Percentiles rank a stretch among this genome's conserved stretches.
phyloP scores from a whole-genome alignment of 169 alveolate species.

The Babesia bigemina region DNA sequence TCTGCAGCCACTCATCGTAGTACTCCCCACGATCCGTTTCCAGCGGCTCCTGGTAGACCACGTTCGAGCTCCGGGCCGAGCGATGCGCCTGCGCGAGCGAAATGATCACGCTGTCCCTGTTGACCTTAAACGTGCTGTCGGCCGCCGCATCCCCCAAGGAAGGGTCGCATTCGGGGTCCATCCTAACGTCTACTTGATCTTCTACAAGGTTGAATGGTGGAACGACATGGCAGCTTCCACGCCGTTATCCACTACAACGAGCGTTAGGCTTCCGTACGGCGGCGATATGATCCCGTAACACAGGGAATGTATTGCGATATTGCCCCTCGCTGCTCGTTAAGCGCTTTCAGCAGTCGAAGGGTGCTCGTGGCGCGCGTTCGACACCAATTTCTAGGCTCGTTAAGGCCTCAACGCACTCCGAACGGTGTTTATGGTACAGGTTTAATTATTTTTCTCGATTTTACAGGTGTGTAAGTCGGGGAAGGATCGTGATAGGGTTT shows the following conservation, averaged over 20 bases:
- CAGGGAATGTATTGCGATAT: neutral
- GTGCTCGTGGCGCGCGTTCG: neutral
- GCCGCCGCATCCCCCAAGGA: conserved; percentile 18
- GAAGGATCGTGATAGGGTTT: no score
- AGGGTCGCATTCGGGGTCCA: conserved; percentile 32
- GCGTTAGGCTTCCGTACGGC: neutral
- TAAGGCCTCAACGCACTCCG: neutral
- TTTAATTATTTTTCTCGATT: neutral
- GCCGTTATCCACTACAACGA: neutral
- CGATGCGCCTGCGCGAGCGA: conserved; percentile 67
- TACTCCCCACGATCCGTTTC: conserved; percentile 62
- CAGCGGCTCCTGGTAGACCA: conserved; percentile 49
- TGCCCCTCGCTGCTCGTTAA: neutral
- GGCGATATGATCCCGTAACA: neutral
- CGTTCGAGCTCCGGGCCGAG: conserved; percentile 56
- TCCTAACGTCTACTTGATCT: neutral
- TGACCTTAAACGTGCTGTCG: conserved; percentile 39
- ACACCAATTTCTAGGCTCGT: neutral
- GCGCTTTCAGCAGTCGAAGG: neutral
- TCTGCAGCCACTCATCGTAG: conserved; percentile 71
- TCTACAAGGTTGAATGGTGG: neutral
- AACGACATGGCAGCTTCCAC: neutral
- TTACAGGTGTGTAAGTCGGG: neutral
- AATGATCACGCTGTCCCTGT: conserved; percentile 48
- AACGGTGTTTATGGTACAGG: neutral